Evolutionary conservation across 202 grass and related monocot species (phyloP).

Genomic region (Bolboschoenoplectus hybrid): DNA sequence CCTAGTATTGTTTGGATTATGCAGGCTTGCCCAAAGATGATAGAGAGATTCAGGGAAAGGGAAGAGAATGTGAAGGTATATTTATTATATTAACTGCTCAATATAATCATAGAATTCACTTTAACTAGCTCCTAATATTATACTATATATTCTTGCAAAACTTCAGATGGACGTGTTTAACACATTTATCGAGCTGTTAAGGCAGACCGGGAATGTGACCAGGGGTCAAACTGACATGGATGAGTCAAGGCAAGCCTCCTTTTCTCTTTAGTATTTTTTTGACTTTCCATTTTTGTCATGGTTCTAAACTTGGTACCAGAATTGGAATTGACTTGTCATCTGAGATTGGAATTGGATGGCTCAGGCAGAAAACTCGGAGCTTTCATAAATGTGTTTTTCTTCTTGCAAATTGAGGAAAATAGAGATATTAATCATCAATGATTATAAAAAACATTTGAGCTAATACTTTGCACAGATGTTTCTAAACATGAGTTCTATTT

Average conservation of each 20-base stretch:
- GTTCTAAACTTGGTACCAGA: conserved; percentile 14
- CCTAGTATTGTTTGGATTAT: conserved; percentile 13
- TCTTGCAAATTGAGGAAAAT: not conserved
- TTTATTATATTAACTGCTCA: conserved; percentile 14
- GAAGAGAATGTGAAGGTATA: conserved; percentile 99
- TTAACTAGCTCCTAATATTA: conserved; percentile 29
- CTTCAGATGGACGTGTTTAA: conserved; percentile 98
- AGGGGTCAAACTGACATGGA: conserved; percentile 94
- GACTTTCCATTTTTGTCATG: conserved; percentile 8
- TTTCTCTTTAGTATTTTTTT: conserved; percentile 22
- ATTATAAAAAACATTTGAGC: conserved; percentile 16
- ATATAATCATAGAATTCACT: conserved; percentile 25
- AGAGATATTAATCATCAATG: not conserved
- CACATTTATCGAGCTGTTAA: conserved; percentile 94
- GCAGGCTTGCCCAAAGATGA: conserved; percentile 95
- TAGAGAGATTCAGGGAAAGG: conserved; percentile 94
- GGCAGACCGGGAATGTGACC: conserved; percentile 89
- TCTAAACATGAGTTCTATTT: conserved; percentile 7
- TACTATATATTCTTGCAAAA: conserved; percentile 18
- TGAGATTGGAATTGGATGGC: not conserved
- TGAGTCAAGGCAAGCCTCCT: conserved; percentile 65
- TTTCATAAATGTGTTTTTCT: not conserved
- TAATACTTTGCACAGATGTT: conserved; percentile 2
- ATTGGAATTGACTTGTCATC: not conserved
- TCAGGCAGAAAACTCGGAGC: not conserved